phyloP scores from a whole-genome alignment of 169 alveolate species.

The Theileria sp. region DNA sequence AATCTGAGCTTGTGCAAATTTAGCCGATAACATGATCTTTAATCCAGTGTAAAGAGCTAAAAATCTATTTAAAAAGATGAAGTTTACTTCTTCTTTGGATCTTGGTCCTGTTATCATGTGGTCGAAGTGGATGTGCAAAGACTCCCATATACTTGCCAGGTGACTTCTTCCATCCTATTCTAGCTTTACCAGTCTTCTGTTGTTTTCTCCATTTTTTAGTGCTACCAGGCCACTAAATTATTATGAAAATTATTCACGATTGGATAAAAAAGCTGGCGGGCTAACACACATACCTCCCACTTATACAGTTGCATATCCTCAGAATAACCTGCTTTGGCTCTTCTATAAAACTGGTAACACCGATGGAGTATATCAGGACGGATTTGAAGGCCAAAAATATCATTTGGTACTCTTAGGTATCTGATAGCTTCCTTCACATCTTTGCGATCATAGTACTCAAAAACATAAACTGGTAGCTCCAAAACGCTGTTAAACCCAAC shows the following conservation, averaged over 20 bases:
- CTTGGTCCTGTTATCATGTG: slow-evolving; percentile 76
- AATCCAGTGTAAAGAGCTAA: slow-evolving; percentile 77
- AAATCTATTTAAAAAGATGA: background rate
- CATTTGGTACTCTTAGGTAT: slow-evolving; percentile 75
- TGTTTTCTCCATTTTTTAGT: slow-evolving; percentile 77
- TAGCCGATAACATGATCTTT: slow-evolving; percentile 78
- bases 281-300: slow-evolving; percentile 68
- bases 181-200: slow-evolving; percentile 79
- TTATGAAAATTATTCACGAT: background rate
- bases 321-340: slow-evolving; percentile 83
- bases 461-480: slow-evolving; percentile 76
- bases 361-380: slow-evolving; percentile 81
- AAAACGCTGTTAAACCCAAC: slow-evolving; percentile 82
- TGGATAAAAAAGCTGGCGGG: background rate
- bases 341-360: slow-evolving; percentile 77
- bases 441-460: slow-evolving; percentile 61
- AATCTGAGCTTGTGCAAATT: slow-evolving; percentile 84
- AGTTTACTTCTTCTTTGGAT: slow-evolving; percentile 68
- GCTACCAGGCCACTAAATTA: slow-evolving; percentile 79
- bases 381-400: slow-evolving; percentile 79
- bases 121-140: slow-evolving; percentile 81
- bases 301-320: slow-evolving; percentile 83
- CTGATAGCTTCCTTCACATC: slow-evolving; percentile 46
- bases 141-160: slow-evolving; percentile 84
- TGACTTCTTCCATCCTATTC: slow-evolving; percentile 85